Evolutionary conservation across 768 basidiomycete genomes (phyloP), one percentile per base, ranked within the genome.

Genomic region (Phylloporus sp.): DNA sequence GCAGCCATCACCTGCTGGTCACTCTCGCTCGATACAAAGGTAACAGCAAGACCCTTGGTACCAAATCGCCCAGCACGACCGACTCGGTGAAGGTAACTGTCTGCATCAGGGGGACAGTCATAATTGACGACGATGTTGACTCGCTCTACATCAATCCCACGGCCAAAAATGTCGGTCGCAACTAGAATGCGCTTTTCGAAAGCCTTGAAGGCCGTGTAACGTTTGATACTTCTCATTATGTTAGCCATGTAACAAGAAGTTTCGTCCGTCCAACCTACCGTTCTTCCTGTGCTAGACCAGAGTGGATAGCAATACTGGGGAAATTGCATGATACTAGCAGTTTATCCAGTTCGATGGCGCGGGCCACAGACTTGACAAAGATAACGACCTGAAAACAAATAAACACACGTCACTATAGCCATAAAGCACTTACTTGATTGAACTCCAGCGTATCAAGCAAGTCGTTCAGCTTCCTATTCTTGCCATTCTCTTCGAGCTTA

Each of bases 71-170:
- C 97, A 59, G 97, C 97, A 76, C 97, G 95, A 59, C 93, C 97
- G 53, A 99, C 97, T 72, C 97, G 89, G 70, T 99, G 97, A 40
- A 99, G 80, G 70, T 99, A 99, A 56, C 91, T 95, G 73, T 99
- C 97, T 20, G 97, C 95, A 62, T 99, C 97, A 34, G 88, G 84
- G 35, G 97, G 94, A 56, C 89, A 93, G 65, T 99, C 97, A 67
- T 99, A 99, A 73, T 99, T 99, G 76, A 99, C 82, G 45, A 99
- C 97, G 52, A 98, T 97, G 73, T 99, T 99, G 62, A 99, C 97
- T 55, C 97, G 93, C 70, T 99, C 97, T 20, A 99, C 95, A 74
- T 99, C 97, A 58, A 99, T 99, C 59, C 95, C 97, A 70, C 97
- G 91, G 54, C 97, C 97, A 55, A 99, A 99, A 59, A 99, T 98